Conservation (phyloP, 768 basidiomycete species). For the Pulveroboletus sp. region DNA sequence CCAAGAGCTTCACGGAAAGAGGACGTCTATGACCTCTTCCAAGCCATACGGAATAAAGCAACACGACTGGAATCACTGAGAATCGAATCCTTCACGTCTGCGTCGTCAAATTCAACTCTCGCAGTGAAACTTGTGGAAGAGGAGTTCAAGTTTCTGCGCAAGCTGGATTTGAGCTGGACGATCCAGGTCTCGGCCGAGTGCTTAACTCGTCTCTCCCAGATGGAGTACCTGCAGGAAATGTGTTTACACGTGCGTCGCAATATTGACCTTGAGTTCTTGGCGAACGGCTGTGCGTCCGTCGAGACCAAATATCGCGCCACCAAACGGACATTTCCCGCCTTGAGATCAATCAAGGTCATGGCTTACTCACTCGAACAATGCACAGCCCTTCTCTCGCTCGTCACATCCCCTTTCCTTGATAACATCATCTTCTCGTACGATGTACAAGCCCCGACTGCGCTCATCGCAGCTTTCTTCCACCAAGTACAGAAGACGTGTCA, state of each 20-base stretch:
- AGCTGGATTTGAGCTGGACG: constrained; percentile 22
- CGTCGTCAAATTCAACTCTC: constrained; percentile 5
- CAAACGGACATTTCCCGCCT: constrained; percentile 18
- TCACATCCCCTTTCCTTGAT: constrained; percentile 23
- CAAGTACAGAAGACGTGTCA: constrained; percentile 20
- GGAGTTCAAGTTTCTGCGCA: constrained; percentile 20
- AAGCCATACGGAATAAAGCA: constrained; percentile 22
- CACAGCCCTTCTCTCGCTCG: constrained; percentile 21
- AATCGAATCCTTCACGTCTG: constrained; percentile 23
- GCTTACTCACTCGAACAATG: constrained; percentile 29
- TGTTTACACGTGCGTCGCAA: constrained; percentile 18
- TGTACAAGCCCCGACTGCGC: constrained; percentile 20
- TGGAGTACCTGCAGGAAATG: constrained; percentile 26
- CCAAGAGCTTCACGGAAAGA: constrained; percentile 19
- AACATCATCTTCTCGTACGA: constrained; percentile 27
- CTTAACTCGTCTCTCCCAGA: constrained; percentile 16
- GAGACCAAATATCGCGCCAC: neutral
- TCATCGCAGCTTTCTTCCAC: constrained; percentile 23
- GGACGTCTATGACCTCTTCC: constrained; percentile 21
- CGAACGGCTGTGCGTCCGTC: constrained; percentile 2
- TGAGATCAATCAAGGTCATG: constrained; percentile 23
- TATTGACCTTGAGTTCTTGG: constrained; percentile 14
- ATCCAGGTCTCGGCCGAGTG: constrained; percentile 25
- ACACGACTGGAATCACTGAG: constrained; percentile 15
- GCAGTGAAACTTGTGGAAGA: constrained; percentile 16